phyloP scores from a whole-genome alignment of 768 basidiomycete genomes.

The Phlegmacium glaucopus region DNA sequence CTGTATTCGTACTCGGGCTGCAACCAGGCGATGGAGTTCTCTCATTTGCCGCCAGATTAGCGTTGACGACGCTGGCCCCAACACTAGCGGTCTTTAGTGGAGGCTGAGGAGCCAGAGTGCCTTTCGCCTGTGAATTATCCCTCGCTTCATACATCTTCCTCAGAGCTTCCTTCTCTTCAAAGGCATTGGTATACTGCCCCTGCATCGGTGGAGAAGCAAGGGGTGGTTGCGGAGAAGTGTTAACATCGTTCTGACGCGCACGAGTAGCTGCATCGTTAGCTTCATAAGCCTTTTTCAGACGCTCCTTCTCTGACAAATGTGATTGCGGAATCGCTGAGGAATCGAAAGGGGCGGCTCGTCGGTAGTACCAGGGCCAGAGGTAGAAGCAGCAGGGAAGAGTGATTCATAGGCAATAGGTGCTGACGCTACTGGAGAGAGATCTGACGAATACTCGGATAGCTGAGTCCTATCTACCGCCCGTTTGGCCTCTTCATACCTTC shows the following conservation, averaged over 20 bases:
- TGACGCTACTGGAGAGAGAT: constrained; percentile 14
- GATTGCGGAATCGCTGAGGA: constrained; percentile 31
- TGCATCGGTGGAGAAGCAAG: constrained; percentile 18
- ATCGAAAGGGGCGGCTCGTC: constrained; percentile 55
- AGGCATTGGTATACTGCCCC: constrained; percentile 25
- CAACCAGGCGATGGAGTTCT: constrained; percentile 18
- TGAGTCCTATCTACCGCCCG: too few species aligned
- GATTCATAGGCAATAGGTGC: constrained; percentile 62
- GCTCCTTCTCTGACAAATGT: constrained; percentile 64
- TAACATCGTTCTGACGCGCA: constrained; percentile 20
- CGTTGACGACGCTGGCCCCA: constrained; percentile 7
- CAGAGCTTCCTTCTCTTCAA: constrained; percentile 54
- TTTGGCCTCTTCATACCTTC: constrained; percentile 1
- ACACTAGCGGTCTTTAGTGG: constrained; percentile 19
- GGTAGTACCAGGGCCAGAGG: constrained; percentile 26
- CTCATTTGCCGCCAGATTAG: constrained; percentile 9
- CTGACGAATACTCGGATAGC: background rate
- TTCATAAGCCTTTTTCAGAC: constrained; percentile 59
- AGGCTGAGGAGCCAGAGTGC: constrained; percentile 13
- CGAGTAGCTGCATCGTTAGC: constrained; percentile 58
- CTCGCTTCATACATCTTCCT: constrained; percentile 55
- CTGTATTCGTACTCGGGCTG: constrained; percentile 8
- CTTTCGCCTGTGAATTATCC: constrained; percentile 32
- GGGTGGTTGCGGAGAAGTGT: constrained; percentile 11
- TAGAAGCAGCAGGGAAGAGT: constrained; percentile 39